Evolutionary conservation across 208 protist species (phyloP), one percentile per base, ranked within the genome.

Genomic region (Acanthamoeba castellanii): DNA sequence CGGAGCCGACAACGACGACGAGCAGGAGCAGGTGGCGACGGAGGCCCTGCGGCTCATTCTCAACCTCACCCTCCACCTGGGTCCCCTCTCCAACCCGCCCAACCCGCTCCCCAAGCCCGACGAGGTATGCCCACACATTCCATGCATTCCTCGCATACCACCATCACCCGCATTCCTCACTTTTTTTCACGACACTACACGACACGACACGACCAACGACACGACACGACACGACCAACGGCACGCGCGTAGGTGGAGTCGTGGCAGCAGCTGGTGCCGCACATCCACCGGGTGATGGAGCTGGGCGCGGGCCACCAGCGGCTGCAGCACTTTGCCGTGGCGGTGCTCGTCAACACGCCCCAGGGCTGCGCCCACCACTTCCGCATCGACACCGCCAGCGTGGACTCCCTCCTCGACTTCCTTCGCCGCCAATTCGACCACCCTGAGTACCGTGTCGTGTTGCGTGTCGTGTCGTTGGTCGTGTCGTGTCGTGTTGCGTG

Each of bases 341-440:
- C 47, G 16, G 27, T 32, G 47, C 82, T 89, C 7, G 55, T 89
- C 50, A 89, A 89, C 82, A 89, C 82, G 22, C 82, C 82, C 6
- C 82, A 89, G 55, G 82, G 82, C 55, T 89, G 82, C 52, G 82
- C 82, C 11, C 52, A 89, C 55, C 45, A 89, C 82, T 89, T 89
- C 55, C 47, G 52, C 52, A 59, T 89, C 50, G 55, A 89, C 55
- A 3, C 4, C 47, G 16, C n/a, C 55, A 89, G 52, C 47, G 47
- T 89, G 25, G 55, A 89, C 18, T 27, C 82, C 7, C 55, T 89
- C 7, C 4, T 66, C 37, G 52, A 37, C n/a, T 89, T 68, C 50
- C 18, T 89, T 0, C 47, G 32, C n/a, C 52, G 52, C 16, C 52
- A 89, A 22, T 66, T 89, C 37, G 82, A 89, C 22, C 50, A 89